A percentile compares a stretch with the other conserved stretches of the same genome.
These are phyloP conservation scores for Rhodotorula sp. DNA, from an alignment of 1,284 basidiomycete genomes.

Conservation along the genomic window DNA sequence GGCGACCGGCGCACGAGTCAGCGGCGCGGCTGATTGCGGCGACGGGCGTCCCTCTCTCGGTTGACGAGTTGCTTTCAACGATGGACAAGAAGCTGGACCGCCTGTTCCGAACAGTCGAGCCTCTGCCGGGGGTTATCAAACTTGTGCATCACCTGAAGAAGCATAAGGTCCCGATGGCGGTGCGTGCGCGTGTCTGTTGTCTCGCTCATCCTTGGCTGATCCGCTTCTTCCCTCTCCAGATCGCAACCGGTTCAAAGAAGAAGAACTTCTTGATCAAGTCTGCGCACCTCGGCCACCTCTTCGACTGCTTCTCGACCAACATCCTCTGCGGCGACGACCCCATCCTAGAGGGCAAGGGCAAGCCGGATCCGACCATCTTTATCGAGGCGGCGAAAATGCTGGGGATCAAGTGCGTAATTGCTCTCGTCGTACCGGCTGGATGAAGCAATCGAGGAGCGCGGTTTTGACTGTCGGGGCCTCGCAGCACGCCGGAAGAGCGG, in stretches of 20 bases:
- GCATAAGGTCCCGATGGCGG: constrained; percentile 41
- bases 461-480: neutral
- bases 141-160: constrained; percentile 42
- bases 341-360: constrained; percentile 34
- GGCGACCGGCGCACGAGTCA: constrained; percentile 22
- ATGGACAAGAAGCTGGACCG: constrained; percentile 16
- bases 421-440: too few relatives aligned
- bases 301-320: constrained; percentile 31
- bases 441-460: neutral
- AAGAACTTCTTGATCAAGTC: constrained; percentile 41
- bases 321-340: constrained; percentile 40
- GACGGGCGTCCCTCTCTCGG: constrained; percentile 19
- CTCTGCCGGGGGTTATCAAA: constrained; percentile 42
- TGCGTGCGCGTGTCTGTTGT: neutral
- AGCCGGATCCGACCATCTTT: constrained; percentile 43
- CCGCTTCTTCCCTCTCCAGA: constrained; percentile 7
- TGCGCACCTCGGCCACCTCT: constrained; percentile 36
- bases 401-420: constrained; percentile 21
- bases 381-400: constrained; percentile 42
- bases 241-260: constrained; percentile 41
- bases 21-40: constrained; percentile 24
- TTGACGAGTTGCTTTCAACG: constrained; percentile 15
- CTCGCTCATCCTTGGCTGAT: too few relatives aligned
- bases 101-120: constrained; percentile 28
- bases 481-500: constrained; percentile 24